Conservation (phyloP, 192 early-diverging fungal genomes). For the Coemansia pectinata region DNA sequence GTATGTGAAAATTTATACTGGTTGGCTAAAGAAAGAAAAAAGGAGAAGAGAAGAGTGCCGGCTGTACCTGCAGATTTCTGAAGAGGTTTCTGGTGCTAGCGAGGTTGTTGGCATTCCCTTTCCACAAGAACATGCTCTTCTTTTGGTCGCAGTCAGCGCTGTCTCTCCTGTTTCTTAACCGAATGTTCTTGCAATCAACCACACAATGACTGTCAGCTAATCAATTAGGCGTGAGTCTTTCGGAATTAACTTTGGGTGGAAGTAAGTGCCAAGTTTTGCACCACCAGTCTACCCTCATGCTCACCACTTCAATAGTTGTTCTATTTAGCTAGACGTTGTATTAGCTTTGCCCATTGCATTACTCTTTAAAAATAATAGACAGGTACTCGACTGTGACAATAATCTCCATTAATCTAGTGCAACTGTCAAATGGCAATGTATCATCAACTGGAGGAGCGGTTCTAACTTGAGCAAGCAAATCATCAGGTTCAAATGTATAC, state of each 20-base stretch:
- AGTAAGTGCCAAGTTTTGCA: too few species aligned
- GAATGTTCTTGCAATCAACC: too few species aligned
- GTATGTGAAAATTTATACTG: background rate
- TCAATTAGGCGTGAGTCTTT: too few species aligned
- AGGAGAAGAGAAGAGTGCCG: background rate
- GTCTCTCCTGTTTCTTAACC: too few species aligned
- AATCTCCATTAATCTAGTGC: background rate
- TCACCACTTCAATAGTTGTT: background rate
- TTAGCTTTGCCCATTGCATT: background rate
- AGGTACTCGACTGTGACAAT: background rate
- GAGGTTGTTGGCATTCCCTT: too few species aligned
- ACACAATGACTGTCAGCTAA: too few species aligned
- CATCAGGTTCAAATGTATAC: background rate
- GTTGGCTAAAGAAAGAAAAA: background rate
- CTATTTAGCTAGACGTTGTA: too few species aligned
- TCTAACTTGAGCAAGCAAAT: background rate
- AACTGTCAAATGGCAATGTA: background rate
- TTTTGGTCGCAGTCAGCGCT: too few species aligned
- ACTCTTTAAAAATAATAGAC: background rate
- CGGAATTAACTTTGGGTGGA: too few species aligned
- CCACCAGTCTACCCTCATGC: background rate
- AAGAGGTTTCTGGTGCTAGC: background rate
- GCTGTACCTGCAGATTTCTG: background rate
- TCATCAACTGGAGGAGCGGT: background rate
- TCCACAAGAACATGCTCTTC: too few species aligned